Evolutionary conservation across 176 grass and related monocot genomes (phyloP), one percentile per base, ranked within the genome.

Genomic region (Oryza glaberrima): DNA sequence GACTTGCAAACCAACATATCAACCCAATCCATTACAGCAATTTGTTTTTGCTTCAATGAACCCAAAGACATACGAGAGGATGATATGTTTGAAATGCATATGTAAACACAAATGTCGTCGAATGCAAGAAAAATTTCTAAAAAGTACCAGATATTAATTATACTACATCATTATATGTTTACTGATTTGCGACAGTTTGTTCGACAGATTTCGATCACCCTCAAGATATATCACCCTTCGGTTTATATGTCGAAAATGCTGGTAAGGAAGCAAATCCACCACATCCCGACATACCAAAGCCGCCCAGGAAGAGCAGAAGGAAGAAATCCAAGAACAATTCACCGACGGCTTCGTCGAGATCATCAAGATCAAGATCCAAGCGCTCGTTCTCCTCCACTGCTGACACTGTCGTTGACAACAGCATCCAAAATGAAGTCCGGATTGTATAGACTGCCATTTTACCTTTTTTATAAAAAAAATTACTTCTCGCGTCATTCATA

Each of bases 201-300:
- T 77, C 43, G 1, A 51, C 91, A 97, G 94, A 97, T 90, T 94
- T 92, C 84, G 94, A 97, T 45, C 84, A 94, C 7, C 82, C 91
- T n/a, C 73, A 80, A 83, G 91, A 94, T 69, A 89, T 84, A 88
- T 88, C 91, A 23, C 54, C 89, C 14, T 97, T 85, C 12, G 79
- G 94, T 15, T 89, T 94, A 77, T 90, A 92, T 68, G 20, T 82
- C 2, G 87, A 94, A 11, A 93, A 86, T 81, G 45, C 23, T 13
- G 16, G 60, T 16, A 75, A 82, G 65, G 94, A 91, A 54, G 28
- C 88, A 30, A 82, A n/a, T 11, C 85, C 85, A 32, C 1, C 30
- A 1, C 83, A 84, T 22, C 91, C 94, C 2, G 85, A 86, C 82
- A 90, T 94, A 90, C 94, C 91, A 46, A 97, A 94, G 88, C 90